These are phyloP conservation scores for Plectranthus barbatus DNA, from an alignment of 257 asterid genomes.

Conservation along the genomic window DNA sequence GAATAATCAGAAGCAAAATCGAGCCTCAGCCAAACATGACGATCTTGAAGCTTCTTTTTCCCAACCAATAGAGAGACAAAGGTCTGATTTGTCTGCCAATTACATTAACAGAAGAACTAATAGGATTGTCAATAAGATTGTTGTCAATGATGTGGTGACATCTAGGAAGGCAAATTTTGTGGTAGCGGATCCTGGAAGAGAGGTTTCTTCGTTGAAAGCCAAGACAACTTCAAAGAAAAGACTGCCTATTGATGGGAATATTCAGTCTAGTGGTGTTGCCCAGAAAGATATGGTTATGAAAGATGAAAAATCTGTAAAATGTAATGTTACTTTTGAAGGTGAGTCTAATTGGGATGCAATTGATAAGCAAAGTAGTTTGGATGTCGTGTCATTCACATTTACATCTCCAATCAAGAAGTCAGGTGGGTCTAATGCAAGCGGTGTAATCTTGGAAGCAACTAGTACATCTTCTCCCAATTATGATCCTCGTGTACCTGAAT, in stretches of 20 bases:
- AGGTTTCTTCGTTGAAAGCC: constrained; percentile 33
- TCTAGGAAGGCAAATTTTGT: constrained; percentile 46
- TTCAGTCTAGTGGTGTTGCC: constrained; percentile 28
- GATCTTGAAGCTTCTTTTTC: constrained; percentile 37
- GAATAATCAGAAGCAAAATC: constrained; percentile 88
- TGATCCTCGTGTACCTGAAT: constrained; percentile 26
- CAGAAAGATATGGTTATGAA: constrained; percentile 16
- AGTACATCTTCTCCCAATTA: constrained; percentile 25
- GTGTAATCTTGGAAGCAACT: constrained; percentile 27
- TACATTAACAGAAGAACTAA: constrained; percentile 27
- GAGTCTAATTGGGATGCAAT: constrained; percentile 48
- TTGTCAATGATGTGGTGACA: constrained; percentile 40
- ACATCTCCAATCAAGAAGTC: constrained; percentile 85
- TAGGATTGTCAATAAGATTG: constrained; percentile 52
- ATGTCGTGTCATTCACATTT: constrained; percentile 93
- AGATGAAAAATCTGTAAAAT: constrained; percentile 47
- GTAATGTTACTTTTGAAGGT: constrained; percentile 43
- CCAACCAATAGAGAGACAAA: constrained; percentile 40
- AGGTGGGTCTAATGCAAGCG: constrained; percentile 32
- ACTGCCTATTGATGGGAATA: constrained; percentile 22
- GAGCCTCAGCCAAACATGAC: constrained; percentile 33
- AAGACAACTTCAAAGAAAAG: constrained; percentile 44
- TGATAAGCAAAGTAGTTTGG: constrained; percentile 53
- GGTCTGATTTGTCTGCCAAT: constrained; percentile 28
- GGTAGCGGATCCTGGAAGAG: constrained; percentile 54